Evolutionary conservation across 2,329 filamentous ascomycete species (phyloP).

Genomic region (Colletotrichum tanaceti): DNA sequence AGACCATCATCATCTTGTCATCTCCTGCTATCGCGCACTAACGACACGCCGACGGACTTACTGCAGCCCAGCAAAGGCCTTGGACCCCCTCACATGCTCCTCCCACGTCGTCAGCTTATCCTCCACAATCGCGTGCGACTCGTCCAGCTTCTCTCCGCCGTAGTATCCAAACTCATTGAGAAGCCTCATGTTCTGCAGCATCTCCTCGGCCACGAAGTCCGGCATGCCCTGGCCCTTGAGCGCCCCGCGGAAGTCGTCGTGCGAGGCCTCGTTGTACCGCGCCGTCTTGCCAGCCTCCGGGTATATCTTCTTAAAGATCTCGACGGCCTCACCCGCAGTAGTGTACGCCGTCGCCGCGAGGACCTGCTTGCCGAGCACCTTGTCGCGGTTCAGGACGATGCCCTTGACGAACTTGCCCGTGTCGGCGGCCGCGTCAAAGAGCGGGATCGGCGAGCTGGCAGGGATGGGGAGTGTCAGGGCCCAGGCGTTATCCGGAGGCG

Average conservation of each 20-base stretch:
- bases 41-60: conserved; percentile 39
- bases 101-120: conserved; percentile 54
- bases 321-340: conserved; percentile 48
- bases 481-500: conserved; percentile 48
- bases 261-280: conserved; percentile 46
- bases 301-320: conserved; percentile 48
- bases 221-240: conserved; percentile 44
- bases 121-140: conserved; percentile 49
- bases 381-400: conserved; percentile 44
- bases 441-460: conserved; percentile 47
- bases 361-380: conserved; percentile 49
- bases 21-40: neutral
- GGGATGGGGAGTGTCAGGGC: conserved; percentile 50
- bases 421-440: conserved; percentile 52
- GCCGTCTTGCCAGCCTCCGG: conserved; percentile 51
- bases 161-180: conserved; percentile 57
- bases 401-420: conserved; percentile 55
- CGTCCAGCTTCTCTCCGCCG: conserved; percentile 48
- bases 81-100: conserved; percentile 50
- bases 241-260: conserved; percentile 52
- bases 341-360: conserved; percentile 53
- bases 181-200: conserved; percentile 57
- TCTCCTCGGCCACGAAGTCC: conserved; percentile 49
- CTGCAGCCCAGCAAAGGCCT: conserved; percentile 52
- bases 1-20: neutral